Evolutionary conservation across 306 rosid species (phyloP).

Genomic region (Trifolium fragiferum): DNA sequence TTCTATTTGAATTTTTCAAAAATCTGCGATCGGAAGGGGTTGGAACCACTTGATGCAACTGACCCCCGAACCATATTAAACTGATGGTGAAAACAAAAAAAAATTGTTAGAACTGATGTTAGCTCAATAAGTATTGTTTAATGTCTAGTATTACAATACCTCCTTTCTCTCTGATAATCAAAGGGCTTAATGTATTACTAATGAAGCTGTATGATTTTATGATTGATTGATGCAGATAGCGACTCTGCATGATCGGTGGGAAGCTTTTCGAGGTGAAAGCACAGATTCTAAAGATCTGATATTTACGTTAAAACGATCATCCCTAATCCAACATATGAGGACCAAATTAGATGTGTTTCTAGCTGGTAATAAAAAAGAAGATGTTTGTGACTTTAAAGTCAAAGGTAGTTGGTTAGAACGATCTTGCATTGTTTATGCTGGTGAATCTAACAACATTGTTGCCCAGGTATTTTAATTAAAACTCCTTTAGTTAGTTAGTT

Average conservation of each 20-base stretch:
- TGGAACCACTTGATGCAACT: no score
- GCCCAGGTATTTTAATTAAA: conserved; percentile 47
- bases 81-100: no score
- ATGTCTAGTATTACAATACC: no score
- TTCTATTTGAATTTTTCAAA: no score
- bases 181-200: no score
- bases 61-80: no score
- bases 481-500: neutral
- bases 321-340: conserved; percentile 43
- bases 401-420: conserved; percentile 60
- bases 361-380: conserved; percentile 48
- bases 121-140: no score
- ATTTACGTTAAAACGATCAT: conserved; percentile 49
- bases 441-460: conserved; percentile 52
- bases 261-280: conserved; percentile 60
- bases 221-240: conserved; percentile 27
- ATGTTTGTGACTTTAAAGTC: conserved; percentile 58
- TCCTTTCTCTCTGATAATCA: no score
- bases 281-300: conserved; percentile 40
- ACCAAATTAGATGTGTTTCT: conserved; percentile 55
- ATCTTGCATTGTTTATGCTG: conserved; percentile 62
- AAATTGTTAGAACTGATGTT: no score
- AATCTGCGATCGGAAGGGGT: no score
- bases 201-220: no score
- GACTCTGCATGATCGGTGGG: conserved; percentile 55